These are phyloP conservation scores for Boletus fagicola DNA, from an alignment of 768 basidiomycete genomes.

Conservation along the genomic window DNA sequence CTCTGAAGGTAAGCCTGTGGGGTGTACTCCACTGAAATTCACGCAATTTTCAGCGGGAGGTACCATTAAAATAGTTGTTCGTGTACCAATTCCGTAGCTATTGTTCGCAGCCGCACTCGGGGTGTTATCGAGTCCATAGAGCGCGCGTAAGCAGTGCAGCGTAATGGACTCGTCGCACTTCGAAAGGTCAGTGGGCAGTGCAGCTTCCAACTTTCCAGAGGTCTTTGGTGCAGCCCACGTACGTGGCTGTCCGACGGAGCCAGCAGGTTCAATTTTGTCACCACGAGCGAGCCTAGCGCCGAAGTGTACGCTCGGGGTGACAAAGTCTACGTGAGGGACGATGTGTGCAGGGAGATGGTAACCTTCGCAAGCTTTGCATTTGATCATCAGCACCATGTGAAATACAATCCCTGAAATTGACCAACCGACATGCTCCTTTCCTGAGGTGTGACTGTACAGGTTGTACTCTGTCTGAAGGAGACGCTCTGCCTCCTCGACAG, in stretches of 20 bases:
- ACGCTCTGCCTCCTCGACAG: constrained; percentile 35
- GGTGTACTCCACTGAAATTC: constrained; percentile 32
- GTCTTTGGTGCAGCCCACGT: constrained; percentile 22
- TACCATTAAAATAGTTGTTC: not conserved
- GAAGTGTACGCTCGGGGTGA: constrained; percentile 35
- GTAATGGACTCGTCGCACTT: too few relatives aligned
- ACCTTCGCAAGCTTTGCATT: too few relatives aligned
- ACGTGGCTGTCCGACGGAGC: constrained; percentile 18
- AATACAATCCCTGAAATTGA: too few relatives aligned
- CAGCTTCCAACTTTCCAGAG: constrained; percentile 8
- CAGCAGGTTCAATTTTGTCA: constrained; percentile 10
- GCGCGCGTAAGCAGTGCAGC: too few relatives aligned
- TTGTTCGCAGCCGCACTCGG: constrained; percentile 22
- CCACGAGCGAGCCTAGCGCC: constrained; percentile 23
- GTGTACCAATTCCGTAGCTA: constrained; percentile 31
- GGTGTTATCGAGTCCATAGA: too few relatives aligned
- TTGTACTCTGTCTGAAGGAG: too few relatives aligned
- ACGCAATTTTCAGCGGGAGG: not conserved
- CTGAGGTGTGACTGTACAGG: constrained; percentile 30
- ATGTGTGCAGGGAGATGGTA: too few relatives aligned
- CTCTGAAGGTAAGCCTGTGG: constrained; percentile 32
- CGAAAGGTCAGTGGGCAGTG: too few relatives aligned
- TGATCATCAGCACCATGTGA: too few relatives aligned
- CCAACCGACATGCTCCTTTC: constrained; percentile 31
- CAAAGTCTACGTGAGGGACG: too few relatives aligned